These are phyloP conservation scores for Cornus florida DNA, from an alignment of 148 eudicot genomes.

Conservation along the genomic window DNA sequence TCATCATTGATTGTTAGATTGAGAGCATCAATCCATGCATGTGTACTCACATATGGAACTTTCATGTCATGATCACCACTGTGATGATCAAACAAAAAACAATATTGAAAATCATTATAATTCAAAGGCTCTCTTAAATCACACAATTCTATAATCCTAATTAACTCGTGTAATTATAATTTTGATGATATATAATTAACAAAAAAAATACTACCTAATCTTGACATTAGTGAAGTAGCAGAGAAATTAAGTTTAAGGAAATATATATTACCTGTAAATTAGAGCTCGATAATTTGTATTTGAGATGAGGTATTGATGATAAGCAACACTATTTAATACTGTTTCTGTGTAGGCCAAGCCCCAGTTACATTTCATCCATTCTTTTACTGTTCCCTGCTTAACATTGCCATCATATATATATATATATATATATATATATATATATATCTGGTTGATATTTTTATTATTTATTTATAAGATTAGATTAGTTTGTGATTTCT, in stretches of 20 bases:
- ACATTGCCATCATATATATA: not conserved
- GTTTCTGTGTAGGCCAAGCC: conserved; percentile 22
- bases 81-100: not conserved
- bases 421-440: no score
- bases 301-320: conserved; percentile 32
- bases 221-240: no score
- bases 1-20: conserved; percentile 10
- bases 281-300: conserved; percentile 28
- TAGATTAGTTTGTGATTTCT: no score
- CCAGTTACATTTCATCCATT: conserved; percentile 42
- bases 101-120: no score
- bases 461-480: no score
- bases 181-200: no score
- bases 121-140: no score
- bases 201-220: no score
- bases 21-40: conserved; percentile 17
- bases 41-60: conserved; percentile 21
- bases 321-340: conserved; percentile 17
- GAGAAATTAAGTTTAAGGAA: not conserved
- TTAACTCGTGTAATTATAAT: no score
- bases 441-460: no score
- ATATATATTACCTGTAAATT: conserved; percentile 36
- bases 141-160: no score
- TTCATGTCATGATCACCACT: conserved; percentile 38
- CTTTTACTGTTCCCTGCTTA: conserved; percentile 29